Conservation (phyloP, 257 asterid species). For the Ballota nigra region DNA sequence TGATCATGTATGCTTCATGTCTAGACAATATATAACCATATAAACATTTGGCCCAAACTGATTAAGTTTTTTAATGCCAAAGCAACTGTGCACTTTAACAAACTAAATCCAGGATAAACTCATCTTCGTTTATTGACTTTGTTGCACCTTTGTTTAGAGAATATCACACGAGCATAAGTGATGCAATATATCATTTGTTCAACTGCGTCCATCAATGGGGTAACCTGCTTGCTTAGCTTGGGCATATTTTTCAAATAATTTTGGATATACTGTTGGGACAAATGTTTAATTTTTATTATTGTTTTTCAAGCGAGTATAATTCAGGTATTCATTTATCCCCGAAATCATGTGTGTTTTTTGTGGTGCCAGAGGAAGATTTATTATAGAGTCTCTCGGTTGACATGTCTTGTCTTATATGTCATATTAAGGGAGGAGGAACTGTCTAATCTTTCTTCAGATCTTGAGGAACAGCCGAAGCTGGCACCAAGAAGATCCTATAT, state of each 20-base stretch:
- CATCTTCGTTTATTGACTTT: background rate
- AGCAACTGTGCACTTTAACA: too few species aligned
- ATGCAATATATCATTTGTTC: too few species aligned
- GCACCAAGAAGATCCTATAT: slow-evolving; percentile 56
- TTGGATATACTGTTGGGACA: background rate
- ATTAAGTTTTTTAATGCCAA: too few species aligned
- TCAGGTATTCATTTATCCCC: too few species aligned
- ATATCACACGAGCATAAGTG: too few species aligned
- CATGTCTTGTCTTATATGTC: slow-evolving; percentile 14
- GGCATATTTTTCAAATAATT: too few species aligned
- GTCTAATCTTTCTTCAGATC: slow-evolving; percentile 47
- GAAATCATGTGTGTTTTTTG: too few species aligned
- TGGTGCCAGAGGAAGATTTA: too few species aligned
- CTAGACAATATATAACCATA: background rate
- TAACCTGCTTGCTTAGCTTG: slow-evolving; percentile 12
- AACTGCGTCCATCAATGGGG: background rate
- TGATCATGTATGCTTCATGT: background rate
- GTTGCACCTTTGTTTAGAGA: background rate
- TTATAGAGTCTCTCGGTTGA: background rate
- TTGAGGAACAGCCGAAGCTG: slow-evolving; percentile 52
- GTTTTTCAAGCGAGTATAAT: slow-evolving; percentile 9
- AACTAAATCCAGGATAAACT: background rate
- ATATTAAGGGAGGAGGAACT: slow-evolving; percentile 59
- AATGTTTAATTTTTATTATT: too few species aligned
- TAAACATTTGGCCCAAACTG: too few species aligned